Conservation (phyloP, 2,329 filamentous ascomycete genomes). For the Apiospora phragmitis region DNA sequence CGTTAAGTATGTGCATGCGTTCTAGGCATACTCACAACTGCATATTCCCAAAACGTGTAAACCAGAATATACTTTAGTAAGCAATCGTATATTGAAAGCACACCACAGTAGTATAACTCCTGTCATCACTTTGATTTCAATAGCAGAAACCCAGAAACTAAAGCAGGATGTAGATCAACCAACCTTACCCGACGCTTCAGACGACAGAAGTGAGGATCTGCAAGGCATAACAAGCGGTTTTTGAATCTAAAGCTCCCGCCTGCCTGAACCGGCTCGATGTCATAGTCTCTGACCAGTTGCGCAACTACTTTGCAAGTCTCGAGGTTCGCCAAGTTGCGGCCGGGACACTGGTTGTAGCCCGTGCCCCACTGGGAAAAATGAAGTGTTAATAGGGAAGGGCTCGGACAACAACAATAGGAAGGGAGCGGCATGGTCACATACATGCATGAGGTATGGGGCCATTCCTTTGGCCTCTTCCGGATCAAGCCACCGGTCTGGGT, state of each 20-base stretch:
- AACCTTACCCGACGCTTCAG: background rate
- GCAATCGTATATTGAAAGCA: background rate
- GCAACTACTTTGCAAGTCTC: background rate
- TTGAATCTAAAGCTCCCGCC: background rate
- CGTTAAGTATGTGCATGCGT: background rate
- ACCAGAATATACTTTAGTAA: background rate
- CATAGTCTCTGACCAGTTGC: background rate
- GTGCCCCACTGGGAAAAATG: background rate
- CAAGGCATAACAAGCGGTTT: background rate
- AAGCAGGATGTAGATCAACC: background rate
- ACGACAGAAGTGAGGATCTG: background rate
- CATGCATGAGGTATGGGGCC: background rate
- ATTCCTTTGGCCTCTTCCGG: background rate
- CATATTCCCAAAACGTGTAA: background rate
- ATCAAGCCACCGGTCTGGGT: constrained; percentile 16
- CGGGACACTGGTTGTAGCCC: background rate
- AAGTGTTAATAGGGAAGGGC: background rate
- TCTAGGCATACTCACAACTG: background rate
- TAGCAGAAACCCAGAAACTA: background rate
- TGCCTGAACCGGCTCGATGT: background rate
- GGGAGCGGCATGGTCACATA: background rate
- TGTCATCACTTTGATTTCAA: background rate
- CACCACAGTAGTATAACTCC: rapidly evolving
- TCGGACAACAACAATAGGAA: background rate
- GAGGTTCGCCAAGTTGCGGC: background rate